These are phyloP conservation scores for Rhizopogon vulgaris DNA, from an alignment of 768 basidiomycete species.

Conservation along the genomic window DNA sequence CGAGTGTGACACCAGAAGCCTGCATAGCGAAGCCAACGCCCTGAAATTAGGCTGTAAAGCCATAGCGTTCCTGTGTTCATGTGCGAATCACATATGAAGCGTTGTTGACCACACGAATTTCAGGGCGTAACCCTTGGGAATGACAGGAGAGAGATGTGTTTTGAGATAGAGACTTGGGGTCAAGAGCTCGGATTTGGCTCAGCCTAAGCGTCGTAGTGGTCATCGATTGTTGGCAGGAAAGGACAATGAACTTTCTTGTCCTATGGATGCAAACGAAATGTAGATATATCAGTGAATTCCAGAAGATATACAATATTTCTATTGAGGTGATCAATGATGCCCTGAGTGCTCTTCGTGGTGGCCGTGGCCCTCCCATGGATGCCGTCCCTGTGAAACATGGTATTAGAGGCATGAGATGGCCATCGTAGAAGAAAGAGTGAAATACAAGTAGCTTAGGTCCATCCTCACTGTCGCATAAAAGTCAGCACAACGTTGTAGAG, in stretches of 20 bases:
- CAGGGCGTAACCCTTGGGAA: too few species aligned
- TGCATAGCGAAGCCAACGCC: too few species aligned
- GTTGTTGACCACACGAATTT: too few species aligned
- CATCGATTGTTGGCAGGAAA: neutral
- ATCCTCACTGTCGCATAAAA: slow-evolving; percentile 49
- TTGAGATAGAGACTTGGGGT: neutral
- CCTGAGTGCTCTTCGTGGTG: slow-evolving; percentile 30
- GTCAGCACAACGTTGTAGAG: neutral
- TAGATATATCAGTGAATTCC: neutral
- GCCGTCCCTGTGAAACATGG: slow-evolving; percentile 40
- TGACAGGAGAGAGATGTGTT: too few species aligned
- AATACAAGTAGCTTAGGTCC: slow-evolving; percentile 68
- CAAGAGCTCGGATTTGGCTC: neutral
- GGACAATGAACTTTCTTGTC: neutral
- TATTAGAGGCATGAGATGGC: neutral
- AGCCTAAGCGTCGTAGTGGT: too few species aligned
- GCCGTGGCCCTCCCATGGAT: slow-evolving; percentile 63
- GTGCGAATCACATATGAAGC: too few species aligned
- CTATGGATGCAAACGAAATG: too few species aligned
- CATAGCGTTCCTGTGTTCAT: too few species aligned
- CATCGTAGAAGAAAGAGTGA: neutral
- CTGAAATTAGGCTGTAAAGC: too few species aligned
- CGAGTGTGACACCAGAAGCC: too few species aligned
- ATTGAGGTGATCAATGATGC: slow-evolving; percentile 30
- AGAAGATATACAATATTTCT: slow-evolving; percentile 7